phyloP scores from a whole-genome alignment of 2,329 filamentous ascomycete species.

The Arthrobotrys conoides region DNA sequence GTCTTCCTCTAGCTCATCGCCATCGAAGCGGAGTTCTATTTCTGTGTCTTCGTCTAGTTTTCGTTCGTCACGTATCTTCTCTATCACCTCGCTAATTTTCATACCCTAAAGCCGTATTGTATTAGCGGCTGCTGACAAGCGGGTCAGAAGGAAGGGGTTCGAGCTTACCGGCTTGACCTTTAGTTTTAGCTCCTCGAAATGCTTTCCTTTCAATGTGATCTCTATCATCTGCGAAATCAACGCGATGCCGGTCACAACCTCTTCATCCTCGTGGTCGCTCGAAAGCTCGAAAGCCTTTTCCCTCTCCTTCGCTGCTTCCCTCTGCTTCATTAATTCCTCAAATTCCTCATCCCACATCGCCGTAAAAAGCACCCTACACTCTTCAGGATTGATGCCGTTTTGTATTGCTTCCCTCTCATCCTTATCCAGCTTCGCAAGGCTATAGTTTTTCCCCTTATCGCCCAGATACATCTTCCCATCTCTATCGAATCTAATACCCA shows the following conservation, averaged over 20 bases:
- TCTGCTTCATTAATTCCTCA: conserved; percentile 25
- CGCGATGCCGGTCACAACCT: conserved; percentile 43
- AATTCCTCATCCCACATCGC: conserved; percentile 55
- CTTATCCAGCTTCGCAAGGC: neutral
- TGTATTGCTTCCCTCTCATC: conserved; percentile 39
- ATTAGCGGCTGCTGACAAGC: neutral
- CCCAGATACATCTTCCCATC: conserved; percentile 52
- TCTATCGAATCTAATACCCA: conserved; percentile 48
- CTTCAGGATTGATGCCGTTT: conserved; percentile 37
- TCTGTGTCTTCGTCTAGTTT: conserved; percentile 51
- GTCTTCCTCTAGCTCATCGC: conserved; percentile 77
- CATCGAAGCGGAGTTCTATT: conserved; percentile 53
- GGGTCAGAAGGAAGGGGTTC: neutral
- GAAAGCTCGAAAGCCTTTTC: conserved; percentile 22
- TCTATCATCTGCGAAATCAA: conserved; percentile 42
- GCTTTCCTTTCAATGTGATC: conserved; percentile 46
- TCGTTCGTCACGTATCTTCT: conserved; percentile 34
- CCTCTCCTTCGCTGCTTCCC: conserved; percentile 38
- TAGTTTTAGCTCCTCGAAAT: conserved; percentile 49
- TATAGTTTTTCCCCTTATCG: conserved; percentile 6
- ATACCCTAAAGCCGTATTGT: conserved; percentile 31
- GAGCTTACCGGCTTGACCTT: conserved; percentile 52
- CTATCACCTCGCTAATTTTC: conserved; percentile 48
- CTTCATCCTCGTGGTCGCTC: conserved; percentile 19
- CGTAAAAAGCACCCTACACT: conserved; percentile 46